Evolutionary conservation across 371 early-diverging fungal species (phyloP), one percentile per base, ranked within the genome.

Genomic region (Catenaria anguillulae): DNA sequence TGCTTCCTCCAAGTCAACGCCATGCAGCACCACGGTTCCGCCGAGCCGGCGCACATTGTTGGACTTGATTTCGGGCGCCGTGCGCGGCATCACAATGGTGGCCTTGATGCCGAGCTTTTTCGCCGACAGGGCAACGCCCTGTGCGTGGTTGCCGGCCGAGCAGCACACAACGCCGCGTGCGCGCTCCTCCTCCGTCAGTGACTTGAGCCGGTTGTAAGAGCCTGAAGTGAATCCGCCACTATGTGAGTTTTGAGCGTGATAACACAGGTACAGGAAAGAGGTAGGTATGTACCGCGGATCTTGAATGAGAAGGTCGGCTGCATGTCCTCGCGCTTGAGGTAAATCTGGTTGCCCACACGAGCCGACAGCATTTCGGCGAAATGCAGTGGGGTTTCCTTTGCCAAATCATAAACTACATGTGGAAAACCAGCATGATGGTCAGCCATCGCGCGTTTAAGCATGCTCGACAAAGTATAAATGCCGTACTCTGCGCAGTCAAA

Each of bases 81-180:
- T 69, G 26, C 78, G 63, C 21, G 98, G 98, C 98, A 97, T 97
- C 29, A 97, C 94, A 59, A 97, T 97, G 35, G 87, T 91, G 0
- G 98, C 92, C 60, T 82, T 79, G 65, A 95, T 88, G 26, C 90
- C 92, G 72, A 97, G 73, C 45, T 89, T 80, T 66, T 87, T 77
- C 19, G 98, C 94, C 3, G 95, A 85, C 66, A 89, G 75, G 24
- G 98, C 97, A 15, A 78, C 77, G 36, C 94, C 95, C 71, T 93
- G 96, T 5, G 94, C 94, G 71, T 94, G 94, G 72, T 94, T 96
- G 34, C 92, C 96, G 13, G 96, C 96, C 43, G 92, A 92, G 65
- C 91, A 90, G n/a, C 92, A 92, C 63, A 95, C 87, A 36, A 97
- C 92, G 5, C 97, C 97, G 4, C 78, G 74, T 23, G 66, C 70